A percentile compares a stretch with the other conserved stretches of the same genome.
Evolutionary conservation across 805 yeast species (phyloP).

Genomic region (Lipomyces spencermartinsiae): DNA sequence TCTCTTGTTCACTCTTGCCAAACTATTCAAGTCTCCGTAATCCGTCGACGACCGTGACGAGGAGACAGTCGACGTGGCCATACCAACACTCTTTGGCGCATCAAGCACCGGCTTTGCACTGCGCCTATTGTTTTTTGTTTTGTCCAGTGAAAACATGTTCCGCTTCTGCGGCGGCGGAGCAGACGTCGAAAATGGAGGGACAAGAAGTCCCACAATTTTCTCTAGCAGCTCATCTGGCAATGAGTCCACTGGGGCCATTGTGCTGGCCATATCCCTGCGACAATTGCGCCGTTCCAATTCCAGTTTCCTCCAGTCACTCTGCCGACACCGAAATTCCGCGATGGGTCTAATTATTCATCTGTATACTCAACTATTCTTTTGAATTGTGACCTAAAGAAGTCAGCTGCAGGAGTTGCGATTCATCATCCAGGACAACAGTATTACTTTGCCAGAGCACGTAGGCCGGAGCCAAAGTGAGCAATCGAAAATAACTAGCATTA

Average conservation of each 20-base stretch:
- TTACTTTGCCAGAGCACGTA: no score
- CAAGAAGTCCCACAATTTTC: conserved; percentile 18
- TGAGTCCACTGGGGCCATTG: conserved; percentile 18
- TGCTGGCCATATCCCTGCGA: not conserved
- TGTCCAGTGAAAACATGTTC: conserved; percentile 11
- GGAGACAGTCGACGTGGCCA: not conserved
- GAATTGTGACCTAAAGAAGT: conserved; percentile 1
- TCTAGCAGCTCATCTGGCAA: conserved; percentile 34
- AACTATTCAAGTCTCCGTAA: conserved; percentile 23
- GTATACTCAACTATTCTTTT: not conserved
- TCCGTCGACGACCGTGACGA: conserved; percentile 12
- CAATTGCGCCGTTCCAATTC: not conserved
- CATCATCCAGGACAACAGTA: no score
- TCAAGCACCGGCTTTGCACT: not conserved
- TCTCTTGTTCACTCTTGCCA: conserved; percentile 26
- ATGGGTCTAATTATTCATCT: not conserved
- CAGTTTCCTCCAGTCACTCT: not conserved
- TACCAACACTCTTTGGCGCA: not conserved
- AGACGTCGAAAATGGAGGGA: conserved; percentile 21
- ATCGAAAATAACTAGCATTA: not conserved
- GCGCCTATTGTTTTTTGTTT: not conserved
- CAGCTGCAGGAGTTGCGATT: not conserved
- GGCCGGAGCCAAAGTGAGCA: no score
- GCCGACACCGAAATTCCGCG: not conserved
- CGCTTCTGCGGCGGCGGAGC: conserved; percentile 18